Evolutionary conservation across 2,329 filamentous ascomycete species (phyloP), one percentile per base, ranked within the genome.

Genomic region (Fusarium sacchari): DNA sequence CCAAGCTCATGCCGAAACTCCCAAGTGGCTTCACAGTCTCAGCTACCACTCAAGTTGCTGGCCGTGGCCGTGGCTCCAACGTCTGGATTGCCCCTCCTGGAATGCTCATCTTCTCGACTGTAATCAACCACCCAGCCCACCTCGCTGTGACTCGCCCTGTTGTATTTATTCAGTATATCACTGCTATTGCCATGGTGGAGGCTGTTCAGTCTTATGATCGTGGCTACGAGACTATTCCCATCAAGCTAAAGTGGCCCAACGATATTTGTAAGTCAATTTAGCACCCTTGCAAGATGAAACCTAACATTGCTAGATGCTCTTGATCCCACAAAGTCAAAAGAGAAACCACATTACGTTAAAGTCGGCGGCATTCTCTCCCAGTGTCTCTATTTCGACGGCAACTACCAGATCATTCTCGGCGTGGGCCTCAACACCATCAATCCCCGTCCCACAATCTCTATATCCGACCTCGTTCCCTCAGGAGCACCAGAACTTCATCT

Each of bases 211-310:
- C 87, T 32, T 98, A 98, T 79, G 94, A 92, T 55, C 82, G 83
- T 6, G 94, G 92, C 13, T 98, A 97, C 81, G 86, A 89, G 11
- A 86, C 90, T 0, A 82, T 98, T 9, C 93, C 94, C 2, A 88
- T 99, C 44, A 95, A 93, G 80, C 84, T 99, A 37, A 99, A 99
- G 82, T 99, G 96, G 96, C 96, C 96, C 17, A 99, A 99, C 78
- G 96, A 99, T 79, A 94, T 99, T 61, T 96, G 90, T 91, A 82
- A 81, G 87, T 62, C 10, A 13, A 9, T 1, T 4, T 4, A 5
- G 1, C 6, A 28, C 2, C 30, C 8, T 10, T 11, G 1, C 4
- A 28, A 6, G 14, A 5, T 2, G 20, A 10, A 7, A 5, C 10
- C 49, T 53, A 13, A 70, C 44, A 60, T 6, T 8, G 1, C 20